These are phyloP conservation scores for Dipodascus albidus DNA, from an alignment of 805 yeast species.

Conservation along the genomic window DNA sequence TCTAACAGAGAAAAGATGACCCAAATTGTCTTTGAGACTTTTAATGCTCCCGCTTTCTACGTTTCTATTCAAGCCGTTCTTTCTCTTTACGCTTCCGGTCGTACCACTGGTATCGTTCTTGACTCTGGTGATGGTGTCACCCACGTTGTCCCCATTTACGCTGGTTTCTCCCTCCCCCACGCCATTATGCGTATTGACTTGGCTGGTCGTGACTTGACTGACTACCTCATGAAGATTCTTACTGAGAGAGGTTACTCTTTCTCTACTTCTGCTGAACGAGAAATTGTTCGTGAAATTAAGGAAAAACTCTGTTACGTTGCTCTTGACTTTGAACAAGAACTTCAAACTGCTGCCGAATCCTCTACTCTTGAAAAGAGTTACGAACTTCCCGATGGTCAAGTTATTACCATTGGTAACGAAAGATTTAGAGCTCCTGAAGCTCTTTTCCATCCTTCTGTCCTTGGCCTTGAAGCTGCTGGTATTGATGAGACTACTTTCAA, in stretches of 20 bases:
- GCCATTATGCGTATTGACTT: slow-evolving; percentile 97
- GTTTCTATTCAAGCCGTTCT: slow-evolving; percentile 97
- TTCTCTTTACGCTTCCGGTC: slow-evolving; percentile 97
- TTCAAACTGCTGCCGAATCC: slow-evolving; percentile 98
- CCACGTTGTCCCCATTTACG: slow-evolving; percentile 99
- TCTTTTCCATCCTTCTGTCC: slow-evolving; percentile 93
- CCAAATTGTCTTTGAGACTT: slow-evolving; percentile 97
- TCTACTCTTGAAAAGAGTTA: slow-evolving; percentile 97
- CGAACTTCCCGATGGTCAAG: slow-evolving; percentile 99
- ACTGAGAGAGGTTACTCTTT: slow-evolving; percentile 98
- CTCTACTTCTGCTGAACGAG: slow-evolving; percentile 99
- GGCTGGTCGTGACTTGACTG: slow-evolving; percentile 99
- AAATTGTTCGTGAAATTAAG: slow-evolving; percentile 87
- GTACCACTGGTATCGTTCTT: slow-evolving; percentile 99
- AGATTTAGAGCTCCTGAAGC: slow-evolving; percentile 99
- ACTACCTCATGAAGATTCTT: slow-evolving; percentile 96
- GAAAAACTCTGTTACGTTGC: slow-evolving; percentile 99
- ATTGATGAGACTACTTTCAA: slow-evolving; percentile 95
- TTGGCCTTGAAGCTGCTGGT: slow-evolving; percentile 92
- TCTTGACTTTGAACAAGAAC: slow-evolving; percentile 97
- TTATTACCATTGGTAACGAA: slow-evolving; percentile 98
- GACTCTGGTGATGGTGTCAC: slow-evolving; percentile 99
- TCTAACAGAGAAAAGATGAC: slow-evolving; percentile 99
- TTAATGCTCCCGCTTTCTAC: slow-evolving; percentile 99
- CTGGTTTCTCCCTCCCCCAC: slow-evolving; percentile 98